These are phyloP conservation scores for Pleurotus djamor DNA, from an alignment of 768 basidiomycete genomes.

Conservation along the genomic window DNA sequence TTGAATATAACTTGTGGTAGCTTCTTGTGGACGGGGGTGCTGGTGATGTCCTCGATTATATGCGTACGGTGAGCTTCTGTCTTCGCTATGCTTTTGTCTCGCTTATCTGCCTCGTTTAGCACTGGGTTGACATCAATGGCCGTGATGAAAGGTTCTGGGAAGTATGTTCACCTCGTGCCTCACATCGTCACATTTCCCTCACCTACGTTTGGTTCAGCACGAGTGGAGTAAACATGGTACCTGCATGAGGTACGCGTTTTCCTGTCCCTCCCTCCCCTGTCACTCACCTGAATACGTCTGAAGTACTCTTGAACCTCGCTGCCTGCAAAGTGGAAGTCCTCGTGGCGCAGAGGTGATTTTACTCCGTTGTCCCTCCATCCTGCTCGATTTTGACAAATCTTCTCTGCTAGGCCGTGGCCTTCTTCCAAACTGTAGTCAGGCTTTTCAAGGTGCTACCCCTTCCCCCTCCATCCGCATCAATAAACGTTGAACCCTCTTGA, in stretches of 20 bases:
- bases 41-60: constrained; percentile 54
- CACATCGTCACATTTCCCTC: no score
- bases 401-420: constrained; percentile 56
- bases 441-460: constrained; percentile 35
- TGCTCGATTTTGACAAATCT: not conserved
- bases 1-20: constrained; percentile 24
- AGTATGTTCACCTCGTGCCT: constrained; percentile 23
- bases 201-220: constrained; percentile 34
- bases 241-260: constrained; percentile 37
- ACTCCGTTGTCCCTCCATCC: not conserved
- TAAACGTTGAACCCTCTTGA: no score
- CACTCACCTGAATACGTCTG: not conserved
- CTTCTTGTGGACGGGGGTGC: constrained; percentile 56
- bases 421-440: constrained; percentile 54
- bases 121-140: constrained; percentile 63
- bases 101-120: constrained; percentile 21
- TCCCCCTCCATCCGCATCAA: not conserved
- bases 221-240: constrained; percentile 75
- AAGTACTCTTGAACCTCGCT: constrained; percentile 60
- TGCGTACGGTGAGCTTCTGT: constrained; percentile 35
- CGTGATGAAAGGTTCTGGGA: constrained; percentile 68
- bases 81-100: not conserved
- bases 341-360: constrained; percentile 54
- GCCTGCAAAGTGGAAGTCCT: constrained; percentile 51
- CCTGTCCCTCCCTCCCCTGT: not conserved